Base-by-base conservation (phyloP, 2,329 filamentous ascomycete genomes). In the Rhynchosporium graminicola region DNA sequence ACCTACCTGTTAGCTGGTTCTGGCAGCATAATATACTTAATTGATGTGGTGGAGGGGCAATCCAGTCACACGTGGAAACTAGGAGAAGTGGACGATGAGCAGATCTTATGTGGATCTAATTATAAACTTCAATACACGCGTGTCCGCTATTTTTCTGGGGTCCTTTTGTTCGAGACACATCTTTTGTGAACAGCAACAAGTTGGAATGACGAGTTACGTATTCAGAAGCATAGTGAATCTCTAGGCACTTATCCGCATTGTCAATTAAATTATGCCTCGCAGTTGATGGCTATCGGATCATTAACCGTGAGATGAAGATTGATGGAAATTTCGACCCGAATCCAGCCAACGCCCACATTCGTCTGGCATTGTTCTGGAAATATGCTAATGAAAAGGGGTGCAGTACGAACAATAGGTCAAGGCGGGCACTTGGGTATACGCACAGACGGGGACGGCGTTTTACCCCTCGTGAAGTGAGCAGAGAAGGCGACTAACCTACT, bases 401-500 rank as follows among this genome's bases (percentile, higher is more conserved):
- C 51, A 54, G 36, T 7, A 36, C 51, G 51, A 54, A 54, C 42
- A 20, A 40, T 33, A 52, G 13, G 50, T 33, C 31, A 33, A 52
- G 12, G 10, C 33, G 20, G 50, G 50, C 38, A 36, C 36, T 31
- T 54, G 33, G 20, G 8, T 42, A 13, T 40, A 26, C 36, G 51
- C 51, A 54, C 51, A 54, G 51, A 54, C 51, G 51, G 51, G 33
- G 51, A 33, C 26, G n/a, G 51, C 28, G 51, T 28, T 54, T 40
- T 40, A 42, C 36, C 51, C 36, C 51, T 40, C 51, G 51, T 54
- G 51, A 54, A 40, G 38, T 33, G n/a, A 54, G 40, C 40, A 20
- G 33, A 33, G 51, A 42, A 54, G n/a, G n/a, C 20, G 33, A 42
- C 40, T 33, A 33, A 42, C 51, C 36, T 54, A 54, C 28, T 33